Base-by-base conservation (phyloP, 306 rosid genomes). In the Lathyrus sativus region DNA sequence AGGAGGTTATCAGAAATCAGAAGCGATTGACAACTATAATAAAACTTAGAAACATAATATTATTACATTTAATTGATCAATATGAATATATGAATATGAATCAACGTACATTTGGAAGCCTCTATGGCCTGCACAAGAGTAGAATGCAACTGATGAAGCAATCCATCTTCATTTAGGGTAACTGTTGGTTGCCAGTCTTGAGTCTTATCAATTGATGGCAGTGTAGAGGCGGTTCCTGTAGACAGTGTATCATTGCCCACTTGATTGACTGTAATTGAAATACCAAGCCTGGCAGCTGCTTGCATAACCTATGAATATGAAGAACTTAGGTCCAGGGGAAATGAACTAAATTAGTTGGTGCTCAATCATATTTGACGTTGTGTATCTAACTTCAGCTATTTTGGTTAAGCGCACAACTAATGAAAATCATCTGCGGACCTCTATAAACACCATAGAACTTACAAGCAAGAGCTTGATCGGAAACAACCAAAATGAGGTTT, bases 141-240 rank as follows among this genome's bases (percentile, higher is more conserved):
- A 46, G 91, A 87, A 63, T 89, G 91, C 77, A 90, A 75, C 78
- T 90, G 98, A 83, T 88, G 96, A 78, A 88, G 83, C 71, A 86
- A 81, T 46, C 90, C 96, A 79, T 93, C 97, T 84, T 93, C 98
- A 51, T 85, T 90, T 38, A 88, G 85, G 76, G 90, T 68, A 51
- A 84, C 57, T 49, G 96, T 50, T 5, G 91, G 93, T 75, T 86
- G 95, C 97, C 98, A 93, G 39, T 90, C 96, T 75, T 77, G 88
- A 74, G 76, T 80, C 80, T 88, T 76, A 65, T 88, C 96, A 42
- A 68, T 74, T 48, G 90, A 73, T 66, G 93, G 85, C 67, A 76
- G 62, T 9, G 85, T 56, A 44, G 91, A 71, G 26, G 81, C 69
- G 84, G 79, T 71, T 79, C 87, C 89, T 50, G 75, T 56, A 71